Percentiles rank a stretch among this genome's conserved stretches.
Conservation (phyloP, 257 asterid genomes). For the Nicotiana sylvestris region DNA sequence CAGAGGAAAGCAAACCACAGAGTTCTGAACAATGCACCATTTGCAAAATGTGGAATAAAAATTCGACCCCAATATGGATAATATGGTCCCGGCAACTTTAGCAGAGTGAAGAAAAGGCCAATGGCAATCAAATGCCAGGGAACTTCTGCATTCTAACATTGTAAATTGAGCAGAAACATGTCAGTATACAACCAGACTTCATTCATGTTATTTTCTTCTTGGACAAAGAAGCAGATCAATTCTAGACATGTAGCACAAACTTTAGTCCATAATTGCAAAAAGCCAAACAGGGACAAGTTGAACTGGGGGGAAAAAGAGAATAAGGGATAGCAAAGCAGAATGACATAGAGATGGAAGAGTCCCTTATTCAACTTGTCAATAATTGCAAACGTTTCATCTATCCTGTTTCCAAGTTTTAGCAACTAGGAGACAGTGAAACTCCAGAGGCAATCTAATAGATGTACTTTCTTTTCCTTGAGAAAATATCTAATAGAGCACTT, state of each 20-base stretch:
- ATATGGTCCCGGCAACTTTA: constrained; percentile 86
- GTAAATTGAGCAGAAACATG: constrained; percentile 4
- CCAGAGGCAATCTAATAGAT: background rate
- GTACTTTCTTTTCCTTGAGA: background rate
- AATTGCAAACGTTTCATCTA: background rate
- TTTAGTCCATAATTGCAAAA: background rate
- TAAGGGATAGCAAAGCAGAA: background rate
- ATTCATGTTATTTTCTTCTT: background rate
- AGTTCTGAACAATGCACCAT: constrained; percentile 74
- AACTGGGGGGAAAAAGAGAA: background rate
- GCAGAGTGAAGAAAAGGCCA: constrained; percentile 49
- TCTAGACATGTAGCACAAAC: background rate
- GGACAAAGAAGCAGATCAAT: background rate
- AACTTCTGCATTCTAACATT: constrained; percentile 61
- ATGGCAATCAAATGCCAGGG: constrained; percentile 84
- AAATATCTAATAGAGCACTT: background rate
- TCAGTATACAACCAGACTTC: background rate
- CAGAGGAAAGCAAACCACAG: constrained; percentile 71
- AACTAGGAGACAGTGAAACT: background rate
- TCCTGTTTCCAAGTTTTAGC: background rate
- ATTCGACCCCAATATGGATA: constrained; percentile 95
- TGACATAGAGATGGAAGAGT: background rate
- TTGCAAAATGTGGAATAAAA: constrained; percentile 81
- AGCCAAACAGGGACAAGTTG: background rate
- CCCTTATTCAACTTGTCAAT: background rate